Evolutionary conservation across 495 filamentous ascomycete genomes (phyloP).

Genomic region (Aspergillus diversus): DNA sequence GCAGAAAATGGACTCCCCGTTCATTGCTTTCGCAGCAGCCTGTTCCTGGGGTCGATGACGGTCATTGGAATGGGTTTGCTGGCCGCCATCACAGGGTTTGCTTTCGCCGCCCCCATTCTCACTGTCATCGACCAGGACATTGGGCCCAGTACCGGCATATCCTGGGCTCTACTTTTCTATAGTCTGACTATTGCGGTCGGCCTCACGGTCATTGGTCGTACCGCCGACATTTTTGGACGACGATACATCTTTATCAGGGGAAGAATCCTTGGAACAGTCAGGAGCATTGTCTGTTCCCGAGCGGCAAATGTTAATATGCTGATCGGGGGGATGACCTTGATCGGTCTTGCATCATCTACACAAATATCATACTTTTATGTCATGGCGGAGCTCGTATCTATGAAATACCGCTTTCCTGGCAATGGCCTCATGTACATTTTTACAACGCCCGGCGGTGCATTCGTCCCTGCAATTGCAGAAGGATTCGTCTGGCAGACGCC

Average conservation of each 20-base stretch:
- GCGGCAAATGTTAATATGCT: slow-evolving; percentile 48
- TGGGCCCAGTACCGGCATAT: neutral
- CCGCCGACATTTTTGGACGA: slow-evolving; percentile 59
- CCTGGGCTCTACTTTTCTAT: neutral
- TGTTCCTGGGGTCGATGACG: neutral
- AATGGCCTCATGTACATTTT: slow-evolving; percentile 43
- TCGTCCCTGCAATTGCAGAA: slow-evolving; percentile 47
- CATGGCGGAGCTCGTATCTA: slow-evolving; percentile 49
- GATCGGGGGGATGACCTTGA: slow-evolving; percentile 41
- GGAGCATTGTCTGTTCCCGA: slow-evolving; percentile 46
- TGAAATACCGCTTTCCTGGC: slow-evolving; percentile 41
- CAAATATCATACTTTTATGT: slow-evolving; percentile 43
- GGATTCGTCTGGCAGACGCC: slow-evolving; percentile 38
- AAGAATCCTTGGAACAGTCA: slow-evolving; percentile 43
- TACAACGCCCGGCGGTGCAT: slow-evolving; percentile 42
- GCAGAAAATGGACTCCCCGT: neutral
- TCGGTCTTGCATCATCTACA: slow-evolving; percentile 39
- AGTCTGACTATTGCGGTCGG: slow-evolving; percentile 27
- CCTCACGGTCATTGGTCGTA: slow-evolving; percentile 47
- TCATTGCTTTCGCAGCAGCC: neutral
- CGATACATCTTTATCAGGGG: slow-evolving; percentile 54
- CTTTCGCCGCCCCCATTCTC: neutral
- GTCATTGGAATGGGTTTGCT: neutral
- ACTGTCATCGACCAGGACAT: neutral
- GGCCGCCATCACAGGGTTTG: neutral